Conservation (phyloP, 331 rosid genomes). For the Saraca asoca region DNA sequence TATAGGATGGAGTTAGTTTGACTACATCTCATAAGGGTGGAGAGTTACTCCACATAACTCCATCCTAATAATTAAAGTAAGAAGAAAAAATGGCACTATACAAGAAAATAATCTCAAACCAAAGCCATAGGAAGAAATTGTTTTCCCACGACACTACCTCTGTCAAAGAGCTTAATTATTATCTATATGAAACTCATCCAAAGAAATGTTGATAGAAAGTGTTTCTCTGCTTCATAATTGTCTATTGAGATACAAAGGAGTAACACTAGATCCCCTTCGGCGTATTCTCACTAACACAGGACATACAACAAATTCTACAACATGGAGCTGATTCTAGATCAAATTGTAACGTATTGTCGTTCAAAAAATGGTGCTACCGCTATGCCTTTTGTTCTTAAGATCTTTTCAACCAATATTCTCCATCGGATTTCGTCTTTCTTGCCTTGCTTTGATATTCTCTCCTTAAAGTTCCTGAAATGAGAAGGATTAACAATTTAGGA, state of each 20-base stretch:
- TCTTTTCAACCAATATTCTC: conserved; percentile 69
- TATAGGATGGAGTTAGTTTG: too few species aligned
- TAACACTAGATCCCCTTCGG: conserved; percentile 3
- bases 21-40: too few species aligned
- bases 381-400: conserved; percentile 63
- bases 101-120: too few species aligned
- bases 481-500: not conserved
- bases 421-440: conserved; percentile 88
- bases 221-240: conserved; percentile 14
- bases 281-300: conserved; percentile 15
- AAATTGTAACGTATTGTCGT: conserved; percentile 25
- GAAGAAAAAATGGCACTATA: too few species aligned
- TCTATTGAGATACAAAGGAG: conserved; percentile 21
- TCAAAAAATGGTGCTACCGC: conserved; percentile 52
- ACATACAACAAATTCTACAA: conserved; percentile 33
- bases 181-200: too few species aligned
- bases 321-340: conserved; percentile 16
- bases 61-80: too few species aligned
- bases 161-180: too few species aligned
- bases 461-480: conserved; percentile 78
- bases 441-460: conserved; percentile 58
- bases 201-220: conserved; percentile 12
- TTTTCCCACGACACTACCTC: too few species aligned
- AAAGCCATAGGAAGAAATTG: too few species aligned
- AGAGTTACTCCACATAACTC: too few species aligned